Conservation (phyloP, 2,329 filamentous ascomycete species). For the Aspergillus tubingensis region DNA sequence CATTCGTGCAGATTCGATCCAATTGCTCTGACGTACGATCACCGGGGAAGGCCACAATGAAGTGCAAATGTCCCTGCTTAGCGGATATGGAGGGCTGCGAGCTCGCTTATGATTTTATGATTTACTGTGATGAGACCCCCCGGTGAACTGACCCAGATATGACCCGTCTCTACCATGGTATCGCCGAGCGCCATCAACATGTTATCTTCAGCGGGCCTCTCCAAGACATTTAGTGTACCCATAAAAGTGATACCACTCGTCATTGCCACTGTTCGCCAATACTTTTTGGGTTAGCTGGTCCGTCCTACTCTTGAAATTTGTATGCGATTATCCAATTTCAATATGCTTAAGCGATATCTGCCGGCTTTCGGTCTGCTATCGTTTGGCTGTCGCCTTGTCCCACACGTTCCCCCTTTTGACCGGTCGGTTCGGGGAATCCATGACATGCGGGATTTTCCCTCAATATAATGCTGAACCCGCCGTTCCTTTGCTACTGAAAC, state of each 20-base stretch:
- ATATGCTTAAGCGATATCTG: background rate
- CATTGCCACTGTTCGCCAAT: background rate
- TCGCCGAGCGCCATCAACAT: background rate
- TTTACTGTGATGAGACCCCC: background rate
- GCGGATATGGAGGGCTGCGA: too few relatives aligned
- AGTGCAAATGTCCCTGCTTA: too few relatives aligned
- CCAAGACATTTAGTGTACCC: background rate
- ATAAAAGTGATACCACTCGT: background rate
- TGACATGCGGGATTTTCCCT: background rate
- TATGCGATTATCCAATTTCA: background rate
- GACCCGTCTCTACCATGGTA: background rate
- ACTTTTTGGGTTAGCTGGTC: background rate
- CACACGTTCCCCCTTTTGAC: constrained; percentile 7
- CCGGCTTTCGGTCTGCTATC: background rate
- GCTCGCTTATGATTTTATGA: background rate
- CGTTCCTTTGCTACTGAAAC: background rate
- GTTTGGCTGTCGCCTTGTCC: constrained; percentile 4
- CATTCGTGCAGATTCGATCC: background rate
- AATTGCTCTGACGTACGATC: background rate
- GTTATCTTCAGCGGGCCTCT: background rate
- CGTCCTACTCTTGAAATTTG: background rate
- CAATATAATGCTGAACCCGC: constrained; percentile 6
- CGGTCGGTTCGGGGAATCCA: background rate
- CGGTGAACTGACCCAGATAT: background rate
- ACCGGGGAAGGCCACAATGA: too few relatives aligned